phyloP scores from a whole-genome alignment of 2,329 filamentous ascomycete species.

The Tolypocladium sp. region DNA sequence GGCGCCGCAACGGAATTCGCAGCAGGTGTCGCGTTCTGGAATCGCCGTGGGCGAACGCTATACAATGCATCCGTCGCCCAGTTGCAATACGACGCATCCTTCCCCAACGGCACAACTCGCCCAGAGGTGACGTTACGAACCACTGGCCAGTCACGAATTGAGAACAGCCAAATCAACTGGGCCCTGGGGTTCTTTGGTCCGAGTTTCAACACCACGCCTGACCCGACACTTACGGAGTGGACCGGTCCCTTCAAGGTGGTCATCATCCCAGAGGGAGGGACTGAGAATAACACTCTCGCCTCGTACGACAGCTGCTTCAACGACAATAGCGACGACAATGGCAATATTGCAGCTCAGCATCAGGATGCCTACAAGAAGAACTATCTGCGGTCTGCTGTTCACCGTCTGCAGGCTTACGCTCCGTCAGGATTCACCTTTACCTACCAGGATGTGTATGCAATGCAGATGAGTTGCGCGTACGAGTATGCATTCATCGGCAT shows the following conservation, averaged over 20 bases:
- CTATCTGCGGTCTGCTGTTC: slow-evolving; percentile 34
- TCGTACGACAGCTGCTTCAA: slow-evolving; percentile 29
- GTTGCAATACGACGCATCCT: slow-evolving; percentile 35
- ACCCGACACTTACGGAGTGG: slow-evolving; percentile 28
- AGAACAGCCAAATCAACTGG: slow-evolving; percentile 45
- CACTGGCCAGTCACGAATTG: slow-evolving; percentile 43
- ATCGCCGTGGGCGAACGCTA: slow-evolving; percentile 41
- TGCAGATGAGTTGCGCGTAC: slow-evolving; percentile 45
- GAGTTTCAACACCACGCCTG: slow-evolving; percentile 26
- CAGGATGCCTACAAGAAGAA: slow-evolving; percentile 32
- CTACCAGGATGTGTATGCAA: slow-evolving; percentile 38
- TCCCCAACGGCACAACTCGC: slow-evolving; percentile 32
- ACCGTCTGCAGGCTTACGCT: slow-evolving; percentile 35
- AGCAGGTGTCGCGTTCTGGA: slow-evolving; percentile 42
- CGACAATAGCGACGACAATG: slow-evolving; percentile 21
- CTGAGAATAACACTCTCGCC: slow-evolving; percentile 62
- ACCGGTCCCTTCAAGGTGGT: slow-evolving; percentile 41
- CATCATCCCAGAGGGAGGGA: slow-evolving; percentile 52
- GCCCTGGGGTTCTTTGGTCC: slow-evolving; percentile 43
- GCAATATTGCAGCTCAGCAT: slow-evolving; percentile 29
- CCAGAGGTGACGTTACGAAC: slow-evolving; percentile 42
- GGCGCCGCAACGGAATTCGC: slow-evolving; percentile 41
- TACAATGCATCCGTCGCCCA: slow-evolving; percentile 39
- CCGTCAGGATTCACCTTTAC: slow-evolving; percentile 39
- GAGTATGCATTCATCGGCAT: slow-evolving; percentile 39